These are phyloP conservation scores for Lentinus polychrous DNA, from an alignment of 1,284 basidiomycete genomes.

Conservation along the genomic window DNA sequence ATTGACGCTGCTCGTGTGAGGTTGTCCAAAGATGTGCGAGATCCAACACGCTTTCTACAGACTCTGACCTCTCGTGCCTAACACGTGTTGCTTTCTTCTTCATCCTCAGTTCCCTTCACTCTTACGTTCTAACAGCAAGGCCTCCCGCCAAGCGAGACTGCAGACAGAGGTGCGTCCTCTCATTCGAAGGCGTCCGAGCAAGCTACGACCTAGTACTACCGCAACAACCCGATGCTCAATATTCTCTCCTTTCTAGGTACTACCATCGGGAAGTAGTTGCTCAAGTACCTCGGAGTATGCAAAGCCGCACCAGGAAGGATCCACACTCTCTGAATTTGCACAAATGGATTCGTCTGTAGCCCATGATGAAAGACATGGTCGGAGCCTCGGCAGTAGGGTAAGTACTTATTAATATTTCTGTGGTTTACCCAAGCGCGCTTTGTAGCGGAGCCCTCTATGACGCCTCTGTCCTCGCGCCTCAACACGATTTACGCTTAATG, in stretches of 20 bases:
- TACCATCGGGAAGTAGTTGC: conserved; percentile 7
- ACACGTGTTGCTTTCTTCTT: conserved; percentile 30
- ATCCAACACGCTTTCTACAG: conserved; percentile 17
- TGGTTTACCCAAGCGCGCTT: neutral
- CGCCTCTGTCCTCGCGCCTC: conserved; percentile 3
- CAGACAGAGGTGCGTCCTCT: conserved; percentile 17
- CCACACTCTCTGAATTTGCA: neutral
- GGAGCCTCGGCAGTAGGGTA: conserved; percentile 7
- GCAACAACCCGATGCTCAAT: neutral
- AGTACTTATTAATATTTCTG: neutral
- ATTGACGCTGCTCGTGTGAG: conserved; percentile 28
- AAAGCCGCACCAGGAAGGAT: conserved; percentile 10
- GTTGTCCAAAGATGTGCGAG: conserved; percentile 27
- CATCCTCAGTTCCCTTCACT: conserved; percentile 23
- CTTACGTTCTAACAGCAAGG: conserved; percentile 1
- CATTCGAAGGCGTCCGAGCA: neutral
- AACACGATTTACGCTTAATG: conserved; percentile 10
- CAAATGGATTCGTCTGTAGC: conserved; percentile 2
- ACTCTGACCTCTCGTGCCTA: conserved; percentile 24
- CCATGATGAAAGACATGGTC: conserved; percentile 3
- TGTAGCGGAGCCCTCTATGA: conserved; percentile 10
- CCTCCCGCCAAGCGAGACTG: conserved; percentile 16
- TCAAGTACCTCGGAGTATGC: conserved; percentile 10
- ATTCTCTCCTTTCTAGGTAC: conserved; percentile 1
- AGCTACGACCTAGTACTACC: neutral